Percentiles rank a stretch among this genome's conserved stretches.
Evolutionary conservation across 2,329 filamentous ascomycete species (phyloP).

Genomic region (Epichloe gansuensis): DNA sequence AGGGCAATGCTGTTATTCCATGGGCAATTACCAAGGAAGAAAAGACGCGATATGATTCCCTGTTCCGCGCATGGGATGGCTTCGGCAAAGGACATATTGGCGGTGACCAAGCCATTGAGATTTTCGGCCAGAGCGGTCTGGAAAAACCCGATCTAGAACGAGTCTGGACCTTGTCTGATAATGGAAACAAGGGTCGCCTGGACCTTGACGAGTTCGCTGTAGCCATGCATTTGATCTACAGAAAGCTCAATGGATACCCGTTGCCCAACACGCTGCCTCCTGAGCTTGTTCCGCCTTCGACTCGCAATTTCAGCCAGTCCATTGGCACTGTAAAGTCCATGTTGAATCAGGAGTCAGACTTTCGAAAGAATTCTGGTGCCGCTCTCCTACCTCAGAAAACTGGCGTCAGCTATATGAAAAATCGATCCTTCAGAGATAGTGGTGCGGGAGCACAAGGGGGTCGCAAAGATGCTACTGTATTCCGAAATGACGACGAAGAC

Average conservation of each 20-base stretch:
- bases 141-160: conserved; percentile 82
- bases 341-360: conserved; percentile 78
- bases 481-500: conserved; percentile 90
- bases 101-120: conserved; percentile 87
- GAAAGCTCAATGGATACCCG: conserved; percentile 91
- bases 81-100: conserved; percentile 85
- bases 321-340: conserved; percentile 87
- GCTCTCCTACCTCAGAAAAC: conserved; percentile 89
- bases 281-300: conserved; percentile 88
- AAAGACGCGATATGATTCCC: conserved; percentile 88
- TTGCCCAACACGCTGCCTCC: conserved; percentile 77
- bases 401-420: conserved; percentile 96
- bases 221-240: conserved; percentile 97
- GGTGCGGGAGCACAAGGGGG: conserved; percentile 42
- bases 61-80: conserved; percentile 95
- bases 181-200: conserved; percentile 83
- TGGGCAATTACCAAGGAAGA: conserved; percentile 99
- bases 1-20: conserved; percentile 88
- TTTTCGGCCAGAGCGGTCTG: conserved; percentile 90
- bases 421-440: conserved; percentile 70
- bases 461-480: conserved; percentile 91
- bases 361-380: conserved; percentile 77
- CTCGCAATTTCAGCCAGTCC: conserved; percentile 81
- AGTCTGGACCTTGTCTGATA: conserved; percentile 89
- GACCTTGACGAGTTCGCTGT: conserved; percentile 97